Evolutionary conservation across 306 rosid genomes (phyloP), one percentile per base, ranked within the genome.

Genomic region (Hippophae rhamnoides): DNA sequence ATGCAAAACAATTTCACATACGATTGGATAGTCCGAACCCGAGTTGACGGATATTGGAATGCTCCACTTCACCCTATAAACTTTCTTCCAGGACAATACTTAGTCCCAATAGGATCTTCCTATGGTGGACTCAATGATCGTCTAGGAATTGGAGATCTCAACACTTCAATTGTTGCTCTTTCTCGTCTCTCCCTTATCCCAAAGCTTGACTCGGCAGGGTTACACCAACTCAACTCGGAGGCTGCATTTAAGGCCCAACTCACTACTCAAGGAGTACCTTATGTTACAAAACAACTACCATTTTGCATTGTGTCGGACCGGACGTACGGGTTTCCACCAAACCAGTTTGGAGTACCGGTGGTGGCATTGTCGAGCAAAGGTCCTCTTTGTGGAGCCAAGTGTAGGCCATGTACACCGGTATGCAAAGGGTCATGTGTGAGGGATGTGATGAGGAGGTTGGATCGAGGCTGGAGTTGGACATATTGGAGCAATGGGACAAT

Each of bases 1-100:
- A 26, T 7, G 12, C 64, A 43, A 41, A 78, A 82, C 58, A 74
- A 84, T 9, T 81, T 90, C 71, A 81, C 67, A 0, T 90, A 90
- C 75, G 87, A 90, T 13, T 90, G 97, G 97, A 68, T 90, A 49
- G 69, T 90, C 65, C 78, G 97, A 61, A 90, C 97, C n/a, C 79
- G 97, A 46, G 97, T 90, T 0, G 97, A 90, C 41, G 94, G 87
- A 1, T 90, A 74, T 65, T 90, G 97, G 97, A 90, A 81, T 51
- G 76, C 65, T n/a, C 96, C 92, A 9, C 78, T 90, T 4, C 58
- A 69, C 41, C 81, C 96, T 0, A 66, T 71, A 14, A 74, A 57
- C 72, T 90, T 90, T 10, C 25, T 87, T 2, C 62, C 62, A 4
- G 80, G 82, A 0, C 59, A 57, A 13, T 90, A 90, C 70, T 25